Conservation (phyloP, 2,329 filamentous ascomycete species). For the Diaporthe amygdali region DNA sequence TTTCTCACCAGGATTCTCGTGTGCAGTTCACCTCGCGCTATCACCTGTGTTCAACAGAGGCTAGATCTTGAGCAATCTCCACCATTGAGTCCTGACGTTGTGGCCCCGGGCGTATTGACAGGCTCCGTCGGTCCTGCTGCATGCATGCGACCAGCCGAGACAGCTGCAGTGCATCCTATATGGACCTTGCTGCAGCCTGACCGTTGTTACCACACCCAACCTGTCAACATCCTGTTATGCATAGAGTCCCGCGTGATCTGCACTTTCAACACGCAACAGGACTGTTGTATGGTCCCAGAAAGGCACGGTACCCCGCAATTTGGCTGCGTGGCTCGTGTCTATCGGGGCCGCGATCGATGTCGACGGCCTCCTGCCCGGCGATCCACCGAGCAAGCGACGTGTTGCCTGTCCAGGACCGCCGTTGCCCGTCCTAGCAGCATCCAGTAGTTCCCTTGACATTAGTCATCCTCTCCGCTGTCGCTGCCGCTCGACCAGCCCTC, state of each 20-base stretch:
- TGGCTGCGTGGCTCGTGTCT: background rate
- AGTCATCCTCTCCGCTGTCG: conserved; percentile 71
- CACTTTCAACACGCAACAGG: background rate
- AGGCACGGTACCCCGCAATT: background rate
- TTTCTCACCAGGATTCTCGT: background rate
- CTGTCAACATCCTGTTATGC: background rate
- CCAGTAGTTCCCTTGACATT: background rate
- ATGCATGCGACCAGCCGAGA: background rate
- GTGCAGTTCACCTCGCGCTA: background rate
- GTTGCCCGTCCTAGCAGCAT: background rate
- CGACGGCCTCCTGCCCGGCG: no score
- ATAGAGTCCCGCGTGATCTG: background rate
- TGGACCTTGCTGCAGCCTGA: background rate
- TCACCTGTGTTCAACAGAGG: background rate
- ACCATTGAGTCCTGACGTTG: background rate
- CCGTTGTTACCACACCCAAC: background rate
- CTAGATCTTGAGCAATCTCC: background rate
- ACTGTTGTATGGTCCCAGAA: background rate
- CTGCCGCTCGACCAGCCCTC: conserved; percentile 85
- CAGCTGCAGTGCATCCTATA: background rate
- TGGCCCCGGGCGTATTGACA: background rate
- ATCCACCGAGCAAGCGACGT: background rate
- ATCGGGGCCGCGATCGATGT: background rate
- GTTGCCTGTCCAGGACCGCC: background rate
- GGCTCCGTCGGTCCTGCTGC: background rate